A percentile compares a stretch with the other conserved stretches of the same genome.
Conservation (phyloP, 176 grass and related monocot species). For the Rhipidocladum racemiflorum region DNA sequence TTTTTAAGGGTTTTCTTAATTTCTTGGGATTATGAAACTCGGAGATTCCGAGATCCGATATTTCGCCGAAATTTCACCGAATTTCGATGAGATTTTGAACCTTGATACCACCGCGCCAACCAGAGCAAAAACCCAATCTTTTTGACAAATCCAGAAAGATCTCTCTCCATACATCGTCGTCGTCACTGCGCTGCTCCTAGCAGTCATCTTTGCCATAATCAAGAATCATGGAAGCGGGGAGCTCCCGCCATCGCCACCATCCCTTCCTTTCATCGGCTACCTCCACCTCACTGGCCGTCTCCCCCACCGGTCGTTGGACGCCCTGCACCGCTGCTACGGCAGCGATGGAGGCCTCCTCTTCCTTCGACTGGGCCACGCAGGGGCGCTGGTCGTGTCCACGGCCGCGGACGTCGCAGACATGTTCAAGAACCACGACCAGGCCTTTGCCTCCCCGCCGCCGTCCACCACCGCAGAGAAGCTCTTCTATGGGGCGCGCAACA, state of each 20-base stretch:
- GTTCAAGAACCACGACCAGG: slow-evolving; percentile 42
- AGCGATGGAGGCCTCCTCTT: slow-evolving; percentile 19
- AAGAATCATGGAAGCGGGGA: not conserved
- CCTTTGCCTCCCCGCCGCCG: slow-evolving; percentile 39
- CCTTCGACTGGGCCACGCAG: slow-evolving; percentile 15
- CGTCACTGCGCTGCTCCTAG: not conserved
- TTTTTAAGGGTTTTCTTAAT: no score
- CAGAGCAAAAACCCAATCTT: no score
- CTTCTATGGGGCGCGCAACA: slow-evolving; percentile 12
- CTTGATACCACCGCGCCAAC: no score
- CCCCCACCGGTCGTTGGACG: slow-evolving; percentile 37
- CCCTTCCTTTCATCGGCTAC: slow-evolving; percentile 44
- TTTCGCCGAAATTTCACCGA: no score
- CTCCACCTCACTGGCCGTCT: slow-evolving; percentile 25
- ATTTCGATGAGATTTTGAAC: no score
- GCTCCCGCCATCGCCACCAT: slow-evolving; percentile 49
- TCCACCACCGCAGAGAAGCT: slow-evolving; percentile 10
- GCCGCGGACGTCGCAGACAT: slow-evolving; percentile 35
- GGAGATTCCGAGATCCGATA: no score
- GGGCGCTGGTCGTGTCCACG: slow-evolving; percentile 35
- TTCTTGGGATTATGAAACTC: no score
- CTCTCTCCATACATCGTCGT: not conserved
- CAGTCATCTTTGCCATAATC: not conserved
- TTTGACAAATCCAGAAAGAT: no score
- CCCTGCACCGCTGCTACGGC: slow-evolving; percentile 27